Base-by-base conservation (phyloP, 1,284 basidiomycete genomes). In the Naganishia sp. region DNA sequence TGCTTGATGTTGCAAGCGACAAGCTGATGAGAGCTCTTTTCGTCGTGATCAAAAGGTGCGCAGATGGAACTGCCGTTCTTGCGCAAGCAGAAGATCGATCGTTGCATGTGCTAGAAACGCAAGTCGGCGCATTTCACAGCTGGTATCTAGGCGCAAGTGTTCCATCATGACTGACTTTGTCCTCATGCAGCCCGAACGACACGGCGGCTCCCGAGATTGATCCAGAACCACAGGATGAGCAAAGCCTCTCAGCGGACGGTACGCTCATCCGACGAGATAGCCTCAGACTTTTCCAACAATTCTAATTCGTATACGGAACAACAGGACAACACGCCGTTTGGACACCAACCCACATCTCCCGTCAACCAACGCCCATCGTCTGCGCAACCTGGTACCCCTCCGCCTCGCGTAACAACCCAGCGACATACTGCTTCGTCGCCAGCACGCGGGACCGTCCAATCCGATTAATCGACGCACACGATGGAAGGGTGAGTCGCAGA, bases 401-500 rank as follows among this genome's bases (percentile, higher is more conserved):
- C 0, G 90, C 92, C 0, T 85, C 85, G 6, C 70, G 78, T 0
- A 72, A 75, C 6, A 81, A 86, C 55, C 84, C 86, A 1, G 84
- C 86, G 0, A 82, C 86, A 1, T 93, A 85, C 76, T 94, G 92
- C 77, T 92, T 93, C 72, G 81, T 90, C 2, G 84, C 88, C 0
- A 90, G 90, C 6, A 85, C 92, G 5, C 83, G 90, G 11, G 92
- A 94, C 75, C 85, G 85, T 67, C 92, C 92, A 0, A 85, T 94
- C 0, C 88, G 89, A 69, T 81, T 95, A 7, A 78, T 94, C 1
- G 90, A 94, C 73, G 92, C 86, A 0, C 80, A 78, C 0, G 86
- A 88, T 75, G 90, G 92, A 42, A 81, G 88, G 75, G 92, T 92
- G 72, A 68, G 86, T 77, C 67, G 25, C 39, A 64, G 66, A 66